phyloP scores from a whole-genome alignment of 1,139 yeast species.

The Blastobotrys proliferans region DNA sequence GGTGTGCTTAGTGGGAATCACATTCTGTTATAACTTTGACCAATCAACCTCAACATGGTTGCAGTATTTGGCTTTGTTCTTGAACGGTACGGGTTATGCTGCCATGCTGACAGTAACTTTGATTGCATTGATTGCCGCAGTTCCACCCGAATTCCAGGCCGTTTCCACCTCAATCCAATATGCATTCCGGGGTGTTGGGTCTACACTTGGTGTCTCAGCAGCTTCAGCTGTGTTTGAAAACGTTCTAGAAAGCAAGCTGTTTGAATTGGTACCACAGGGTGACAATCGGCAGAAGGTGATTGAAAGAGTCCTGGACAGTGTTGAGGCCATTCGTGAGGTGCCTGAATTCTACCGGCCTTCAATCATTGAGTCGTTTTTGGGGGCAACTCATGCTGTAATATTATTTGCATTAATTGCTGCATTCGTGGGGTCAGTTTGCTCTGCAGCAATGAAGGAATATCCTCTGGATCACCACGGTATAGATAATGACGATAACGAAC shows the following conservation, averaged over 20 bases:
- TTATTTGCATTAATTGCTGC: conserved; percentile 46
- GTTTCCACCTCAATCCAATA: conserved; percentile 72
- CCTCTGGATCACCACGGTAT: no score
- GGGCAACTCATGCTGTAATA: conserved; percentile 53
- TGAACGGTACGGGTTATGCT: conserved; percentile 58
- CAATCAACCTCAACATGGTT: conserved; percentile 15
- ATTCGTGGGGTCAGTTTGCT: conserved; percentile 29
- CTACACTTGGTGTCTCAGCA: conserved; percentile 65
- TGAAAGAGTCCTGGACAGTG: conserved; percentile 48
- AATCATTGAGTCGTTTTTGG: conserved; percentile 46
- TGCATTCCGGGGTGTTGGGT: conserved; percentile 70
- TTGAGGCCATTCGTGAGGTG: conserved; percentile 51
- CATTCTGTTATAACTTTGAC: conserved; percentile 27
- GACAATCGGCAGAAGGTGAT: conserved; percentile 39
- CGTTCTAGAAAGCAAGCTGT: conserved; percentile 33
- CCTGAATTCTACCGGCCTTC: conserved; percentile 48
- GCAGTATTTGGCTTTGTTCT: conserved; percentile 35
- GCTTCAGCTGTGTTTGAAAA: conserved; percentile 64
- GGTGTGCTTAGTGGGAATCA: conserved; percentile 45
- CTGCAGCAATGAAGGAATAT: conserved; percentile 39
- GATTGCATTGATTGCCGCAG: conserved; percentile 62
- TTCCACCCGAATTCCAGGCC: conserved; percentile 61
- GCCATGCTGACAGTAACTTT: conserved; percentile 62
- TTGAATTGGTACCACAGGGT: conserved; percentile 35
- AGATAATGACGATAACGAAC: no score